These are phyloP conservation scores for Xenoacremonium recifei DNA, from an alignment of 2,329 filamentous ascomycete genomes.

Conservation along the genomic window DNA sequence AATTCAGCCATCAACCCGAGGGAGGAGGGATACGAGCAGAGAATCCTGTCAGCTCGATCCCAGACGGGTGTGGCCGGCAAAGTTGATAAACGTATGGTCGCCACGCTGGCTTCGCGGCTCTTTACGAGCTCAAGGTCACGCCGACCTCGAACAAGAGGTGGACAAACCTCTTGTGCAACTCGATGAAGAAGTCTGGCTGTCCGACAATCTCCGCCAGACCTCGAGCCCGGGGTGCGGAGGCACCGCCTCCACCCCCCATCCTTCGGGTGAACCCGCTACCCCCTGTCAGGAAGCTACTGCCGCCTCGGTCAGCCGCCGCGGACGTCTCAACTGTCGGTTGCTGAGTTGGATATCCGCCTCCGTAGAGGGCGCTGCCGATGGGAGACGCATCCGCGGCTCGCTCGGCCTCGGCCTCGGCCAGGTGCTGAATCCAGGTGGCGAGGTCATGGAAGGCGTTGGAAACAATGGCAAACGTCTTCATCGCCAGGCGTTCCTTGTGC, in stretches of 20 bases:
- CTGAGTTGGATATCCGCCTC: slow-evolving; percentile 30
- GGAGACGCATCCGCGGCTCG: slow-evolving; percentile 45
- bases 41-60: too few species aligned
- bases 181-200: slow-evolving; percentile 66
- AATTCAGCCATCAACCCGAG: neutral
- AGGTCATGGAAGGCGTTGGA: slow-evolving; percentile 62
- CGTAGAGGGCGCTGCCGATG: slow-evolving; percentile 39
- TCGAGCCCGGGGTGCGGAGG: slow-evolving; percentile 55
- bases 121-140: slow-evolving; percentile 50
- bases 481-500: slow-evolving; percentile 61
- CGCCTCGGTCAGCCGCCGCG: slow-evolving; percentile 36
- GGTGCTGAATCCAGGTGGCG: slow-evolving; percentile 63
- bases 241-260: slow-evolving; percentile 56
- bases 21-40: too few species aligned
- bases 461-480: slow-evolving; percentile 64
- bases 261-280: slow-evolving; percentile 57
- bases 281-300: slow-evolving; percentile 56
- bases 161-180: slow-evolving; percentile 64
- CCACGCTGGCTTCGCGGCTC: slow-evolving; percentile 21
- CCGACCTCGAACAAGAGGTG: slow-evolving; percentile 59
- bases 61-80: slow-evolving; percentile 3
- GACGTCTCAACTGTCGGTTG: slow-evolving; percentile 29
- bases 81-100: slow-evolving; percentile 26
- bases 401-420: slow-evolving; percentile 63
- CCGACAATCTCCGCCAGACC: slow-evolving; percentile 66